These are phyloP conservation scores for Fusarium mexicanum DNA, from an alignment of 2,329 filamentous ascomycete species.

Conservation along the genomic window DNA sequence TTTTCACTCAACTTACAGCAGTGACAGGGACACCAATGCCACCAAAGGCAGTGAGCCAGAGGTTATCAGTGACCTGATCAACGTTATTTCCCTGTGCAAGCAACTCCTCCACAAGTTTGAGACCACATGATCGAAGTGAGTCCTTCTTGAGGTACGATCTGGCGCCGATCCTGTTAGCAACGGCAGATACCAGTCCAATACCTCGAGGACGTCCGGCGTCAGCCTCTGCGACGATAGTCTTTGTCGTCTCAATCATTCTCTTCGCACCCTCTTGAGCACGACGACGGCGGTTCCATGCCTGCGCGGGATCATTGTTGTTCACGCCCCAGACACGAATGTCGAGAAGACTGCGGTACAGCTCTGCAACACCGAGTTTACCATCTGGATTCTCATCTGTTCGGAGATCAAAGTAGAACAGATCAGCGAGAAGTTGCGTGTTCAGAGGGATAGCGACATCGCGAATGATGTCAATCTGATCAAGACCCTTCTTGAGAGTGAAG, in stretches of 20 bases:
- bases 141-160: conserved; percentile 46
- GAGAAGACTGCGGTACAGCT: conserved; percentile 55
- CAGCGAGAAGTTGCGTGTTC: conserved; percentile 64
- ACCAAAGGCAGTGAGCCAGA: conserved; percentile 54
- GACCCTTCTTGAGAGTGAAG: conserved; percentile 49
- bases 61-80: conserved; percentile 49
- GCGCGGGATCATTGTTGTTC: conserved; percentile 58
- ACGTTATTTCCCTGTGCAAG: conserved; percentile 46
- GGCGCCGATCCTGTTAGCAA: conserved; percentile 43
- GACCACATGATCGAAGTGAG: conserved; percentile 53
- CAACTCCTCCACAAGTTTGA: conserved; percentile 51
- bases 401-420: conserved; percentile 68
- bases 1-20: conserved; percentile 41
- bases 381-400: conserved; percentile 63
- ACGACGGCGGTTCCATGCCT: conserved; percentile 57
- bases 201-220: conserved; percentile 45
- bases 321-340: conserved; percentile 58
- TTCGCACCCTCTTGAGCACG: conserved; percentile 53
- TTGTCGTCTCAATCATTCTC: conserved; percentile 50
- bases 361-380: conserved; percentile 54
- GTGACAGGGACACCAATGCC: conserved; percentile 53
- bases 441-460: conserved; percentile 68
- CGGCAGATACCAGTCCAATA: conserved; percentile 43
- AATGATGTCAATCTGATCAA: conserved; percentile 54
- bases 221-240: conserved; percentile 52